A percentile compares a stretch with the other conserved stretches of the same genome.
phyloP scores from a whole-genome alignment of 768 basidiomycete genomes.

The Tylopilus intermedius region DNA sequence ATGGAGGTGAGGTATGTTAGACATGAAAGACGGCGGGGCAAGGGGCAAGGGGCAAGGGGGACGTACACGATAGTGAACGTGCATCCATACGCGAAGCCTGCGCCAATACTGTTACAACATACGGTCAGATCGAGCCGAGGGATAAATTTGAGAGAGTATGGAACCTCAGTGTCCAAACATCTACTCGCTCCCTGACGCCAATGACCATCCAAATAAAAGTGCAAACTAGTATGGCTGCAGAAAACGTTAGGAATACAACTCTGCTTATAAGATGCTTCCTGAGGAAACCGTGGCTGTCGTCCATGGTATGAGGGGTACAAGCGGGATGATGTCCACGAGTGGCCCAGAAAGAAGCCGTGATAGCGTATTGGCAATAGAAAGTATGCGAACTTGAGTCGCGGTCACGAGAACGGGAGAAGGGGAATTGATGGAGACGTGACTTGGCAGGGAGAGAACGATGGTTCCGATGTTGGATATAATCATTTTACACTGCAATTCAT shows the following conservation, averaged over 20 bases:
- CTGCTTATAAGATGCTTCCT: constrained; percentile 58
- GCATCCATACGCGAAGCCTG: constrained; percentile 58
- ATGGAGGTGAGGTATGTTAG: neutral
- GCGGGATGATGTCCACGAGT: constrained; percentile 69
- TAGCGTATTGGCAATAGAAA: constrained; percentile 68
- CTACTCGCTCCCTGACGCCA: constrained; percentile 42
- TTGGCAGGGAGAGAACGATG: constrained; percentile 61
- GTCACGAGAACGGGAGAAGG: constrained; percentile 36
- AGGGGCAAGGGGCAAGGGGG: neutral
- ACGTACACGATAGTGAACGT: too few relatives aligned
- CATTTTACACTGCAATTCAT: constrained; percentile 60
- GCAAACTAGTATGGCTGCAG: constrained; percentile 43
- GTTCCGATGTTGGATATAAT: constrained; percentile 79
- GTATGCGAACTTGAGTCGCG: constrained; percentile 61
- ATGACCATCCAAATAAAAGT: constrained; percentile 55
- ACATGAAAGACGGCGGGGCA: neutral
- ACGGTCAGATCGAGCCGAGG: neutral
- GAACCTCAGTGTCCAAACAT: constrained; percentile 71
- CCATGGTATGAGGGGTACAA: constrained; percentile 41
- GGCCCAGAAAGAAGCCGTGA: constrained; percentile 65
- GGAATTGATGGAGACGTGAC: constrained; percentile 13
- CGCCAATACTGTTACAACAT: constrained; percentile 45
- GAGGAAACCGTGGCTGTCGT: constrained; percentile 25
- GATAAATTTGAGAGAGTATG: neutral
- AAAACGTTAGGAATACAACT: constrained; percentile 51